Base-by-base conservation (phyloP, 2,329 filamentous ascomycete genomes). In the Pyrenochaeta sp. region DNA sequence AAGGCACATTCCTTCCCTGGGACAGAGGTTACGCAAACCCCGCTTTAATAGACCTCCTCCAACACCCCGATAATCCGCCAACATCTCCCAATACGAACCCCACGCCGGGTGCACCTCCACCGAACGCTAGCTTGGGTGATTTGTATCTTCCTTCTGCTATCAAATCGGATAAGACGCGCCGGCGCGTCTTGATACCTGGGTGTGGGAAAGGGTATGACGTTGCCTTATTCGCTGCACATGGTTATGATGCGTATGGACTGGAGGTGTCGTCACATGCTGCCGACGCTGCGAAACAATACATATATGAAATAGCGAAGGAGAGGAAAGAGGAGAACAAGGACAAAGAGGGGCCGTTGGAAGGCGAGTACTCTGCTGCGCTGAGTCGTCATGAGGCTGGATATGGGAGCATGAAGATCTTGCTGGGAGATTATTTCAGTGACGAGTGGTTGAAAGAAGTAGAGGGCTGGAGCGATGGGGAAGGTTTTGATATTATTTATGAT, bases 201-300 rank as follows among this genome's bases (percentile, higher is more conserved):
- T 96, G 92, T 76, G 93, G 92, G 0, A 85, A 86, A 46, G 93
- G 92, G 5, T 90, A 95, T 71, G 93, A 96, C 78, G 90, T 92
- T 1, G 82, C 92, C 9, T 81, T 96, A 37, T 83, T 96, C 44
- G 86, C 88, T 49, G 86, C 86, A 9, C 86, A 89, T 70, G 92
- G 92, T 1, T 95, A 91, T 73, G 90, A 96, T 77, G 87, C 88
- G 1, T 88, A 86, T 68, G 93, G 91, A 0, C 78, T 96, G 1
- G 92, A 96, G 72, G 84, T 85, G 54, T 88, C 88, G 44, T 69
- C 80, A 8, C 79, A 78, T 19, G 87, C 81, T 7, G 68, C 79
- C 8, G 75, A 81, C 10, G 79, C 79, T 34, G 86, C 86, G 1
- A 71, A 77, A 53, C 77, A 80, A 63, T 83, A 70, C 52, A 27